Evolutionary conservation across 352 stramenopile genomes (phyloP), one percentile per base, ranked within the genome.

Genomic region (Peronospora destructor): DNA sequence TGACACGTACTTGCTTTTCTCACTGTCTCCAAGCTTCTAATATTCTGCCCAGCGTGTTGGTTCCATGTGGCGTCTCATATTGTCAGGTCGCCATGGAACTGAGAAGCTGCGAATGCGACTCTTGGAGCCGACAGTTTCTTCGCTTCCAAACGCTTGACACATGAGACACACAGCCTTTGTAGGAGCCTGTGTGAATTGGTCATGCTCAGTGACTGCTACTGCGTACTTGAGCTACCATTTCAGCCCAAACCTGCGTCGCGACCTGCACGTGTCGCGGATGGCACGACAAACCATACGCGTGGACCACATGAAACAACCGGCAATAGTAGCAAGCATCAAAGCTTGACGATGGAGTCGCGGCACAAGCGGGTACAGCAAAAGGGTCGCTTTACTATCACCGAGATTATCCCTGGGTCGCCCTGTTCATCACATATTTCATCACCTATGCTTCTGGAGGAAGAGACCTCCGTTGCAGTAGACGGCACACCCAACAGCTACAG

Each of bases 301-400:
- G 17, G 16, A 29, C 16, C 11, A 42, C 36, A n/a, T 14, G 28
- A 32, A 32, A 33, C 11, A 1, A 36, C 16, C 10, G 10, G 17
- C 30, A 36, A n/a, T 1, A 33, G 13, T 33, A 4, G 28, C 8
- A 10, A 13, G 28, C 30, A 35, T 13, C 30, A 14, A 35, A 11
- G 8, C 28, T 12, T 39, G 36, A 25, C 16, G 6, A 77, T 73
- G 57, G 65, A 70, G 57, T 58, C 52, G 29, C 53, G 64, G 48
- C 62, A 57, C 44, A 67, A 55, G 62, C 76, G 76, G 29, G 77
- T 91, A 8, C 73, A 91, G 64, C 68, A 74, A 58, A 76, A 79
- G 46, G 77, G 80, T 7, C 76, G 80, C 62, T 91, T 91, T 59
- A 91, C 80, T 4, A 91, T 91, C 63, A 87, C 73, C 5, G 76